These are phyloP conservation scores for Ophiostoma australiae DNA, from an alignment of 2,329 filamentous ascomycete species.

Conservation along the genomic window DNA sequence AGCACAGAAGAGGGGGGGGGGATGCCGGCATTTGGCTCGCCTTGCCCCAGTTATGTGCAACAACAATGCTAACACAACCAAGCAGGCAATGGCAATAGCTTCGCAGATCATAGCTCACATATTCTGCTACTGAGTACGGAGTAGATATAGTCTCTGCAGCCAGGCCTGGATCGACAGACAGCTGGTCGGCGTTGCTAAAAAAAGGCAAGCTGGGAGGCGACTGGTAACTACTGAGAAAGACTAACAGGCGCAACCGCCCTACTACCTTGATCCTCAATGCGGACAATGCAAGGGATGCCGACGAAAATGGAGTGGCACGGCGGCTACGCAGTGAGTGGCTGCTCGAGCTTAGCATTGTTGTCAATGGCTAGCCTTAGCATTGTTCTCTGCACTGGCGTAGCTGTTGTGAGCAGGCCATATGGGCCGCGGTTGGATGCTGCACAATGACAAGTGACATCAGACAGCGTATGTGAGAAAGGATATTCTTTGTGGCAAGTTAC, in stretches of 20 bases:
- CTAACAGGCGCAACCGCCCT: neutral
- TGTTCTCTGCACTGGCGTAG: slow-evolving; percentile 22
- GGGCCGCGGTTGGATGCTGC: neutral
- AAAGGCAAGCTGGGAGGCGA: neutral
- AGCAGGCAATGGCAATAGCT: neutral
- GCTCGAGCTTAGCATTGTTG: slow-evolving; percentile 23
- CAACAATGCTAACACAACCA: slow-evolving; percentile 9
- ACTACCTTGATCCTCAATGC: too few relatives aligned
- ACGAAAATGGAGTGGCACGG: slow-evolving; percentile 1
- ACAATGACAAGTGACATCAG: slow-evolving; percentile 10
- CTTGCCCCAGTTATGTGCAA: neutral
- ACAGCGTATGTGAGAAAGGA: neutral
- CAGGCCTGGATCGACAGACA: neutral
- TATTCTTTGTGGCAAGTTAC: too few relatives aligned
- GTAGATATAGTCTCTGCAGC: neutral
- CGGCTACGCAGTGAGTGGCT: slow-evolving; percentile 2
- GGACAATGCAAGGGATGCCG: neutral
- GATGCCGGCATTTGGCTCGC: neutral
- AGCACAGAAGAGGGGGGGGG: neutral
- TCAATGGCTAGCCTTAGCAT: slow-evolving; percentile 24
- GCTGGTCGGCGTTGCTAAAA: neutral
- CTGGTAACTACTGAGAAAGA: neutral
- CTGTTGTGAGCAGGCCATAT: neutral
- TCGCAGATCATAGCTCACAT: slow-evolving; percentile 10
- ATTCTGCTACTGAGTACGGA: neutral